Evolutionary conservation across 2,329 filamentous ascomycete genomes (phyloP), one percentile per base, ranked within the genome.

Genomic region (Neurospora sp.): DNA sequence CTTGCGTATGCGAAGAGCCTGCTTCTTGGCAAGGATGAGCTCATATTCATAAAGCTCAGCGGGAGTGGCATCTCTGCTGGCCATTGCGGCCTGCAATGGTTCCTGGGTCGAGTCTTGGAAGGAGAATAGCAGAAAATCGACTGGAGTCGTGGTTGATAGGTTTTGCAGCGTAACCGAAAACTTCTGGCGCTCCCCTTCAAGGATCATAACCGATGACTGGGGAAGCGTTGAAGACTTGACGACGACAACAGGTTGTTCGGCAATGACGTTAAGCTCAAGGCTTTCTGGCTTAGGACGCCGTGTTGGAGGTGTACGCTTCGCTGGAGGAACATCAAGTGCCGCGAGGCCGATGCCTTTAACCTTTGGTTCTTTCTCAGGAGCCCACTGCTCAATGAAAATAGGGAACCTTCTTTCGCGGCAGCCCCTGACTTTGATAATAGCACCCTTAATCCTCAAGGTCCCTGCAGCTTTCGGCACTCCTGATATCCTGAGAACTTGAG

Each of bases 1-100:
- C 74, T 78, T 87, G 70, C 78, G 82, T 73, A 84, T 81, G 39
- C 87, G 84, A 66, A 91, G 81, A 75, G 92, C 90, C 77, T 92
- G 91, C 76, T 90, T 91, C 77, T 88, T 90, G 71, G 91, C 88
- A 66, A 96, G 83, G 71, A 94, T 91, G 67, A 93, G 83, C 78
- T 97, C 93, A 70, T 95, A 88, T 78, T 97, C 94, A 77, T 97
- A 94, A 6, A 96, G 81, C 76, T 97, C 93, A 1, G 90, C 88
- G 0, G 91, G 87, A 10, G 91, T 88, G 2, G 94, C 87, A 75
- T 96, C 92, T 76, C 92, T 91, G 76, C 90, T 93, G 68, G 83
- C 86, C 66, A 97, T 83, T 0, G 92, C 92, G 42, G 89, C 84
- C 75, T 95, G 92, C 17, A 97, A 83, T 9, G 92, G 89, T 7